Conservation (phyloP, 768 basidiomycete species). For the Leccinum truebloodii region DNA sequence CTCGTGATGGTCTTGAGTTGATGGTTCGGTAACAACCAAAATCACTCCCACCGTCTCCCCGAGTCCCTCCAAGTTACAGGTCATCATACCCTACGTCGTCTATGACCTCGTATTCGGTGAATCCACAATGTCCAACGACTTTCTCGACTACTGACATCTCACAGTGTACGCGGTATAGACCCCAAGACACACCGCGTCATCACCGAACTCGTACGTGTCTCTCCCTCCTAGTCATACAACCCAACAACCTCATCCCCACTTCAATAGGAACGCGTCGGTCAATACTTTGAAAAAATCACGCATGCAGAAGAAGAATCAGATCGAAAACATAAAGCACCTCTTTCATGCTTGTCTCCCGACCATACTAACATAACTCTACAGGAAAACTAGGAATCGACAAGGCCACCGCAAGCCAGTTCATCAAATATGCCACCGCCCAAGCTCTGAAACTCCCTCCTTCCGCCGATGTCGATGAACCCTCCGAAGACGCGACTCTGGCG, state of each 20-base stretch:
- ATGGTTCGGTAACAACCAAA: too few relatives aligned
- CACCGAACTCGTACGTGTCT: too few relatives aligned
- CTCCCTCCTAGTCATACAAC: too few relatives aligned
- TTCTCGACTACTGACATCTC: neutral
- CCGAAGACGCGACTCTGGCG: neutral
- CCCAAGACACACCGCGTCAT: too few relatives aligned
- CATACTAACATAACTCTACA: conserved; percentile 11
- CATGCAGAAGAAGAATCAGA: conserved; percentile 64
- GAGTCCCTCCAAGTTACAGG: conserved; percentile 78
- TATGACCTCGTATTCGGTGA: conserved; percentile 86
- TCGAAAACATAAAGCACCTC: conserved; percentile 36
- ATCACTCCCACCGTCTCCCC: conserved; percentile 39
- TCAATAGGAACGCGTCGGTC: conserved; percentile 41
- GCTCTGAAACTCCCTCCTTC: too few relatives aligned
- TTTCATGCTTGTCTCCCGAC: neutral
- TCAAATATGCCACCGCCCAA: too few relatives aligned
- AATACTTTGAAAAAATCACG: conserved; percentile 84
- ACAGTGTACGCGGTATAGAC: conserved; percentile 65
- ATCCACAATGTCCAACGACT: conserved; percentile 23
- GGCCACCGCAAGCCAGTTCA: conserved; percentile 40
- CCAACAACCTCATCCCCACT: too few relatives aligned
- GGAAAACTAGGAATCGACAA: conserved; percentile 62
- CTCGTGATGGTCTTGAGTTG: too few relatives aligned
- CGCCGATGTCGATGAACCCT: conserved; percentile 39
- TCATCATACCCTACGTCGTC: conserved; percentile 75